Evolutionary conservation across 129 eudicot genomes (phyloP), one percentile per base, ranked within the genome.

Genomic region (Lactuca sativa): DNA sequence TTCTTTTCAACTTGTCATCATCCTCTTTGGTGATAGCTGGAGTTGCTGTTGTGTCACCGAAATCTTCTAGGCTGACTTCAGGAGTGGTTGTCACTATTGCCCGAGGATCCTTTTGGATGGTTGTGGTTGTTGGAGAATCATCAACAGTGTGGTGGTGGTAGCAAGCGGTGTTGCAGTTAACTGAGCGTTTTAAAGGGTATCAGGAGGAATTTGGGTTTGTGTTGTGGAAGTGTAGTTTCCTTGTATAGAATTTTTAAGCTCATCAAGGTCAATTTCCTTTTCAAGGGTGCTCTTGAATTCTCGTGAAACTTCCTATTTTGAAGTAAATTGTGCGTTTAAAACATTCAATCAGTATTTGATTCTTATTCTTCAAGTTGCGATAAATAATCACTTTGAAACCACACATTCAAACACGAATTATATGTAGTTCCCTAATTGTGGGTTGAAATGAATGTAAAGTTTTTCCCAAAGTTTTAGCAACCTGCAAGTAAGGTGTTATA

Each of bases 361-460:
- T 75, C 52, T 74, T 25, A 49, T 49, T 51, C 9, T 16, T 53
- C 0, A 52, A 53, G 61, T 53, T 15, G 11, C 40, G 21, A 12
- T 17, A 56, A 21, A 25, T 14, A 25, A 25, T 25, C 30, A 37
- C 34, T 69, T 38, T 21, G 9, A 67, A 16, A 65, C 10, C 17
- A 3, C 17, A 62, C 49, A 43, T 62, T n/a, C 15, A 62, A 56
- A n/a, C 52, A 54, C 38, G 65, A 44, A 66, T 68, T 65, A 81
- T 96, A 91, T 89, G 98, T 78, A 92, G 96, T 82, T 92, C 98
- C 72, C 85, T 74, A 14, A 92, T 92, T 60, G 96, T 92, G 4
- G 98, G 98, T 76, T 92, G 98, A 72, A 92, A 92, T 16, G 74
- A 75, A 6, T 91, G 89, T 71, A 89, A 59, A 60, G 98, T 89